Base-by-base conservation (phyloP, 495 filamentous ascomycete species). In the Daldinia childiae region DNA sequence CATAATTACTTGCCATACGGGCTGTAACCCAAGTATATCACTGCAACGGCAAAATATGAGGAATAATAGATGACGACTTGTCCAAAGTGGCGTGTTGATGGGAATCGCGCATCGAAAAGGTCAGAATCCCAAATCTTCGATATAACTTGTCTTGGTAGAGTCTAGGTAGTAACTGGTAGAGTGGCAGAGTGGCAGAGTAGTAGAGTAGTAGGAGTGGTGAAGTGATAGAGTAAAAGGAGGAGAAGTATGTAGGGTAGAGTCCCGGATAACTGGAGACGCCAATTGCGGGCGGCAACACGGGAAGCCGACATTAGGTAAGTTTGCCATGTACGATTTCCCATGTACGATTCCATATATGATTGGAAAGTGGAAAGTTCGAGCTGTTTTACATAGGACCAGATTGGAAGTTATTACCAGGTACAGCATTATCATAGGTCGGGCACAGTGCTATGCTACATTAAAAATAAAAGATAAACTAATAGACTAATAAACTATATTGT, bases 211-310 rank as follows among this genome's bases (percentile, higher is more conserved):
- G 17, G 27, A 34, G 9, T 48, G 43, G 43, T 11, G 21, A 12
- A 36, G 43, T 34, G 21, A 32, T 34, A 38, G 17, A 45, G 62
- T 26, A 50, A n/a, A 29, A 30, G 54, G 43, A 9, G n/a, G 45
- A 14, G 57, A 55, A 29, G 15, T n/a, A 14, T 21, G 32, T 34
- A 58, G 32, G 55, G 55, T 36, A 24, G 55, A 38, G 39, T 57
- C 56, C 61, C 67, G 63, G 62, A 70, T 60, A 60, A 60, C 36
- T 70, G 67, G 68, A 70, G 61, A 60, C 43, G 41, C 11, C 17
- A 19, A 30, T 54, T n/a, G 26, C 50, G 50, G 26, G 27, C 58
- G 66, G 66, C 66, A 50, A 68, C 50, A 51, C 66, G 66, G 66
- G 66, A 62, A 68, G 52, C 19, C 43, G 43, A 52, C 45, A 62